Conservation (phyloP, 192 early-diverging fungal genomes). For the Coemansia sp. region DNA sequence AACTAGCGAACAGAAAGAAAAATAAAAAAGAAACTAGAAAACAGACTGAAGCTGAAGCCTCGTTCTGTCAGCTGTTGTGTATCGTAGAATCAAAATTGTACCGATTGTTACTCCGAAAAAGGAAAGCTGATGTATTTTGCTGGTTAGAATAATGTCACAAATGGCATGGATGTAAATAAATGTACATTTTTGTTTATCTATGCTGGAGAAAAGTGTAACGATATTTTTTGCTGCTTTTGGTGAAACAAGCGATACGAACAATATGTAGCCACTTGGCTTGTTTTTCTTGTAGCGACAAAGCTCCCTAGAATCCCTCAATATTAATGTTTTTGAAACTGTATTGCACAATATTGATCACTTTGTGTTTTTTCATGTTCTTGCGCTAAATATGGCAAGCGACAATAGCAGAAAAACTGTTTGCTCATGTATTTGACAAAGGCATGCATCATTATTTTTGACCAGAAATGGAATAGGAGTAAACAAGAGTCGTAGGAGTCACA, state of each 20-base stretch:
- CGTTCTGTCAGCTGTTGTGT: conserved; percentile 3
- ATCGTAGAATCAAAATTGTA: neutral
- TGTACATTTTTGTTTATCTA: conserved; percentile 1
- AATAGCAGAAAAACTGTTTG: neutral
- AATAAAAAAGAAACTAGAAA: neutral
- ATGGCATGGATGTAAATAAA: neutral
- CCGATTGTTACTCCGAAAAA: neutral
- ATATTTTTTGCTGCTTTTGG: too few relatives aligned
- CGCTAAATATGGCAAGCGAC: neutral
- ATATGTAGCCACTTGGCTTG: neutral
- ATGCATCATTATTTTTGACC: neutral
- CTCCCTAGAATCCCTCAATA: neutral
- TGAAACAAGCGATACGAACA: neutral
- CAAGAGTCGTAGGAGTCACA: neutral
- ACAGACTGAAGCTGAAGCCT: neutral
- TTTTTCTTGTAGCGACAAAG: neutral
- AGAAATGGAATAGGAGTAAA: neutral
- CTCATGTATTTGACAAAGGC: neutral
- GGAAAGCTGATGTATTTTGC: neutral
- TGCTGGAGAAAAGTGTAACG: neutral
- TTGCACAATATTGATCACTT: neutral
- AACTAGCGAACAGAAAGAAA: too few relatives aligned
- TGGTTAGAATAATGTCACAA: too few relatives aligned
- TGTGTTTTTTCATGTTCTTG: neutral
- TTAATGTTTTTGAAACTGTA: neutral